A percentile compares a stretch with the other conserved stretches of the same genome.
Conservation (phyloP, 257 asterid species). For the Thymus mandschuricus region DNA sequence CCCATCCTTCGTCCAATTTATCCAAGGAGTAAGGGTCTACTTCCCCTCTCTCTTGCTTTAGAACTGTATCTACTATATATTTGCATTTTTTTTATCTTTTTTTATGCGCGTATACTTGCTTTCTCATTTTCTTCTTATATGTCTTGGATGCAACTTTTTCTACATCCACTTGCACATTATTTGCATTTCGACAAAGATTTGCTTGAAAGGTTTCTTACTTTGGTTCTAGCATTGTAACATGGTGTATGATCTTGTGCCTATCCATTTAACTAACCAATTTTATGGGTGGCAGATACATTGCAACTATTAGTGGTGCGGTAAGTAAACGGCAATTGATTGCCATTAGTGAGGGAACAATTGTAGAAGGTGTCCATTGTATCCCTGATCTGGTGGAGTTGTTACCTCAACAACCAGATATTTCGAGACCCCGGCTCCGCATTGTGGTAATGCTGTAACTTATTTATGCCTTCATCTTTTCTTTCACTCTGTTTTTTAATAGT, state of each 20-base stretch:
- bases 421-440: slow-evolving; percentile 82
- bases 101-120: background rate
- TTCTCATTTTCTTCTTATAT: background rate
- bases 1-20: slow-evolving; percentile 95
- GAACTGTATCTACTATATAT: background rate
- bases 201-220: background rate
- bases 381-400: slow-evolving; percentile 90
- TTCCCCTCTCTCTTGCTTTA: slow-evolving; percentile 28
- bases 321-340: slow-evolving; percentile 70
- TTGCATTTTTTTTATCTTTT: background rate
- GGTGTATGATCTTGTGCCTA: slow-evolving; percentile 18
- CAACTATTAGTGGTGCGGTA: slow-evolving; percentile 73
- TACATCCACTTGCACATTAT: background rate
- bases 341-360: slow-evolving; percentile 79
- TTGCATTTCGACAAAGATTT: background rate
- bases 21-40: slow-evolving; percentile 81
- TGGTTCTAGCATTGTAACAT: background rate
- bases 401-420: slow-evolving; percentile 78
- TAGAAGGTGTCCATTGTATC: slow-evolving; percentile 82
- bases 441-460: slow-evolving; percentile 59
- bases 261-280: slow-evolving; percentile 22
- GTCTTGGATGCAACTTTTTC: slow-evolving; percentile 1
- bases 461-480: background rate
- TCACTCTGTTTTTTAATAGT: background rate
- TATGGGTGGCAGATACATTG: slow-evolving; percentile 68